Evolutionary conservation across 2,329 filamentous ascomycete species (phyloP).

Genomic region (Mycogone perniciosa): DNA sequence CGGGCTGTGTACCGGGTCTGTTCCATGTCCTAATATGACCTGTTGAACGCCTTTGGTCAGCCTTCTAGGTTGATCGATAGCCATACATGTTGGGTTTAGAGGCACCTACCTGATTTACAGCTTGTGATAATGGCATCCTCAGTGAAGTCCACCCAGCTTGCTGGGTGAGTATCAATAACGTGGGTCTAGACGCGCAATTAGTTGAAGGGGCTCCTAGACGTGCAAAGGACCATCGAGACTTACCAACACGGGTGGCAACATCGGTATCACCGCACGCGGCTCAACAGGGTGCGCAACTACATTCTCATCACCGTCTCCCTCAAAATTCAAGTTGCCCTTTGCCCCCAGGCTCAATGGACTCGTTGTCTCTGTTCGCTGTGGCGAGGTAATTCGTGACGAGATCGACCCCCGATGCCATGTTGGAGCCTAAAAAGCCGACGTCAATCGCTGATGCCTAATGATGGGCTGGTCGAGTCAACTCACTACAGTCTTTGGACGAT

Average conservation of each 20-base stretch:
- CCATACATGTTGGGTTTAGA: not conserved
- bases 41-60: constrained; percentile 29
- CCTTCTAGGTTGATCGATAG: not conserved
- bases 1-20: constrained; percentile 39
- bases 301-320: constrained; percentile 48
- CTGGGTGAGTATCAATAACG: constrained; percentile 74
- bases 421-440: constrained; percentile 14
- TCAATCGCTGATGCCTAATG: not conserved
- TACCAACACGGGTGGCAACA: constrained; percentile 86
- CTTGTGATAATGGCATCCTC: constrained; percentile 89
- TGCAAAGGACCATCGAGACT: constrained; percentile 22
- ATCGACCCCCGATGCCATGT: constrained; percentile 44
- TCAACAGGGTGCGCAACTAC: constrained; percentile 74
- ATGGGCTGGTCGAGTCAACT: constrained; percentile 28
- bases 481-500: constrained; percentile 72
- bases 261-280: constrained; percentile 73
- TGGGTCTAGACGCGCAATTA: constrained; percentile 54
- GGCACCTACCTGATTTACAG: constrained; percentile 73
- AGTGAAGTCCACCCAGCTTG: constrained; percentile 89
- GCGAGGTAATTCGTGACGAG: constrained; percentile 41
- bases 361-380: constrained; percentile 56
- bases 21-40: constrained; percentile 72
- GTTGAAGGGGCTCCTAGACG: not conserved
- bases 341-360: constrained; percentile 53
- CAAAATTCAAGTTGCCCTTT: constrained; percentile 65